Conservation (phyloP, 2,329 filamentous ascomycete genomes). For the Fusarium miscanthi region DNA sequence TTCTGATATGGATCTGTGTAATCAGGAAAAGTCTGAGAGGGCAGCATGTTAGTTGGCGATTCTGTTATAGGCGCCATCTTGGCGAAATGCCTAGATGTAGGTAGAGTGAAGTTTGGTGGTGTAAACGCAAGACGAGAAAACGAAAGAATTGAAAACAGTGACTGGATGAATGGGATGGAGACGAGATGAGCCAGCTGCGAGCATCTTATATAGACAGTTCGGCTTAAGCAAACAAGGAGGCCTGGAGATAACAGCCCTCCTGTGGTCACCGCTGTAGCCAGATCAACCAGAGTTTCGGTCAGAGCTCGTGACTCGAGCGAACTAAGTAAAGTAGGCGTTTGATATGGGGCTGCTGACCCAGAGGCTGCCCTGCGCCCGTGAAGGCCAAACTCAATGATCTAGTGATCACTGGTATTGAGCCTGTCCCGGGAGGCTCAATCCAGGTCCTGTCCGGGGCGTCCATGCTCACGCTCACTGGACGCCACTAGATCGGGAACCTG, state of each 20-base stretch:
- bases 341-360: conserved; percentile 33
- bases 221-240: conserved; percentile 9
- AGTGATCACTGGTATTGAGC: conserved; percentile 16
- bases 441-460: conserved; percentile 17
- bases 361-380: conserved; percentile 35
- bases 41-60: conserved; percentile 55
- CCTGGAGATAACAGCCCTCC: conserved; percentile 26
- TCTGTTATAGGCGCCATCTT: conserved; percentile 53
- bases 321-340: conserved; percentile 2
- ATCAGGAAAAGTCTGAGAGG: conserved; percentile 58
- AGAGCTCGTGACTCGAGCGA: conserved; percentile 24
- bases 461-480: conserved; percentile 11
- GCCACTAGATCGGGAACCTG: conserved; percentile 45
- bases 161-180: conserved; percentile 2
- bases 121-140: conserved; percentile 24
- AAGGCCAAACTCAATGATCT: conserved; percentile 22
- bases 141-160: conserved; percentile 9
- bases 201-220: conserved; percentile 39
- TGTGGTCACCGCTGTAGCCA: conserved; percentile 23
- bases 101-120: conserved; percentile 14
- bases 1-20: conserved; percentile 56
- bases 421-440: conserved; percentile 25
- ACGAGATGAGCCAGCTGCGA: conserved; percentile 14
- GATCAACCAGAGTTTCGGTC: conserved; percentile 22
- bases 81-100: conserved; percentile 26